Base-by-base conservation (phyloP, 2,329 filamentous ascomycete species). In the Phyllosticta citrichinensis region DNA sequence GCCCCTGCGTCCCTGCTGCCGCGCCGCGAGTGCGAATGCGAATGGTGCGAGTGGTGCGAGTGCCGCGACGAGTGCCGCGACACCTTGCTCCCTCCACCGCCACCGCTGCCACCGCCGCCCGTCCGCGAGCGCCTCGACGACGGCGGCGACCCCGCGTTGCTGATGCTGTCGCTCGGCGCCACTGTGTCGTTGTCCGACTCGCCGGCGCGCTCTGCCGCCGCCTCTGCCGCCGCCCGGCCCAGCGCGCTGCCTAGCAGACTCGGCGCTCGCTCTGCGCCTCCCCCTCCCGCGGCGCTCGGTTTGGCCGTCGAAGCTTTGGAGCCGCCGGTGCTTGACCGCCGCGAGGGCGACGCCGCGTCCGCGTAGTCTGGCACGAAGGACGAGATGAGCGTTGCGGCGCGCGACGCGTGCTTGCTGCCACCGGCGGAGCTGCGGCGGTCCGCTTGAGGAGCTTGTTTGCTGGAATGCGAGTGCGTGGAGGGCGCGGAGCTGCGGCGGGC, bases 91-190 rank as follows among this genome's bases (percentile, higher is more conserved):
- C 65, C 63, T 40, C 66, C 67, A 22, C 65, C 65, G 55, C 64
- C 66, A 8, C 65, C 66, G n/a, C n/a, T n/a, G n/a, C n/a, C n/a
- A n/a, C n/a, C n/a, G n/a, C n/a, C n/a, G 57, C 71, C 68, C 25
- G 67, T 68, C 61, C 72, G 68, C 71, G 74, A 67, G 17, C 66
- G 66, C 19, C 66, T 66, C n/a, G 51, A 54, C 52, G 58, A 55
- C 25, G 64, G 65, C 17, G 67, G 67, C 1, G 68, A 69, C 10
- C 70, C 69, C 24, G 65, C 66, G 52, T 78, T 75, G 14, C 75
- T 78, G 63, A 80, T 79, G 59, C 74, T 77, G 62, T 80, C 78
- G 62, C 77, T 76, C 1, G 78, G 78, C 2, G 75, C 73, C 1
- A 80, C 74, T 3, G 77, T 79, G 63, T 76, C 76, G 57, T 68